Evolutionary conservation across 2,329 filamentous ascomycete species (phyloP).

Genomic region (Aspergillus sp.): DNA sequence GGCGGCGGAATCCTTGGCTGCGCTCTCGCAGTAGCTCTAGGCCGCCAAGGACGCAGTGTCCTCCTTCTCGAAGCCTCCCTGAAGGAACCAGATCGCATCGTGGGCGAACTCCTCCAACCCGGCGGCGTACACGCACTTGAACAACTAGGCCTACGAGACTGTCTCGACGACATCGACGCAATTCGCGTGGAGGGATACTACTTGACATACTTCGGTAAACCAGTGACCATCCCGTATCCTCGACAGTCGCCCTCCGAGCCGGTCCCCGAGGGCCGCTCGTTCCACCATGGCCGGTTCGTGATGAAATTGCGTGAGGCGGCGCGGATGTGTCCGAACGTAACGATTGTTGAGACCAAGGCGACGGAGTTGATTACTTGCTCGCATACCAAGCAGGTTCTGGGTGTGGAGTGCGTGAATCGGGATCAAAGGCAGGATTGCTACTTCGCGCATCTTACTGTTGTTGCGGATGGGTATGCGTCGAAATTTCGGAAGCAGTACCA

Average conservation of each 20-base stretch:
- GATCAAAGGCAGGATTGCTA: slow-evolving; percentile 63
- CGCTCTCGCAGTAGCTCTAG: slow-evolving; percentile 74
- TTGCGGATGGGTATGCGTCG: slow-evolving; percentile 87
- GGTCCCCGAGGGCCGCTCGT: slow-evolving; percentile 66
- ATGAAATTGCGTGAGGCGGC: slow-evolving; percentile 71
- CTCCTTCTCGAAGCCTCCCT: slow-evolving; percentile 81
- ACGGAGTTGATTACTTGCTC: slow-evolving; percentile 66
- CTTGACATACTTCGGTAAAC: slow-evolving; percentile 70
- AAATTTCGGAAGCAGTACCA: slow-evolving; percentile 82
- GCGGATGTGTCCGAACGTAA: slow-evolving; percentile 70
- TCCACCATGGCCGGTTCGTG: slow-evolving; percentile 95
- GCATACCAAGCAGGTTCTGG: slow-evolving; percentile 65
- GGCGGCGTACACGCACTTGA: slow-evolving; percentile 77
- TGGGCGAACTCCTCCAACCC: slow-evolving; percentile 90
- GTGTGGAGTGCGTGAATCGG: slow-evolving; percentile 67
- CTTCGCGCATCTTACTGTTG: slow-evolving; percentile 81
- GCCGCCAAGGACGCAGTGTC: slow-evolving; percentile 83
- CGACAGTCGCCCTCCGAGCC: slow-evolving; percentile 43
- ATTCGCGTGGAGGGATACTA: slow-evolving; percentile 79
- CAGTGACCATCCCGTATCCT: slow-evolving; percentile 74
- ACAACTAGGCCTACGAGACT: slow-evolving; percentile 71
- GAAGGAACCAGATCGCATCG: slow-evolving; percentile 90
- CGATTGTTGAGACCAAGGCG: slow-evolving; percentile 83
- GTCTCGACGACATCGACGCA: slow-evolving; percentile 82
- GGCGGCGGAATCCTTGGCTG: slow-evolving; percentile 88